phyloP scores from a whole-genome alignment of 176 grass and related monocot species.

The Cymbopogon citratus region DNA sequence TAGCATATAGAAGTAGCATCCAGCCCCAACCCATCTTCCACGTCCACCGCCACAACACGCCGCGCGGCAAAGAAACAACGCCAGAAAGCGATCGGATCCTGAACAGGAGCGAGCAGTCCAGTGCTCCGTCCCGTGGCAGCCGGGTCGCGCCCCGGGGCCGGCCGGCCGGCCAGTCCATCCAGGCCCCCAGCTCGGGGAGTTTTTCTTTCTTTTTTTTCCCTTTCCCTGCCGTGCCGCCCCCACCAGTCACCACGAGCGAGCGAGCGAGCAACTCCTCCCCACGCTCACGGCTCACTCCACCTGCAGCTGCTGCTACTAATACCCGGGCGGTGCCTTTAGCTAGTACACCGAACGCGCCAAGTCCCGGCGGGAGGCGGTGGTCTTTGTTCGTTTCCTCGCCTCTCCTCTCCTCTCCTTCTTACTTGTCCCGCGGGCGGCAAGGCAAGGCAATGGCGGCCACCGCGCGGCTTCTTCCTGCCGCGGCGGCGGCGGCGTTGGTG shows the following conservation, averaged over 20 bases:
- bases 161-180: neutral
- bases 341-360: slow-evolving; percentile 25
- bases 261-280: neutral
- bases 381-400: neutral
- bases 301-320: neutral
- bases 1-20: neutral
- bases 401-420: neutral
- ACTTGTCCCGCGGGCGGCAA: neutral
- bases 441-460: slow-evolving; percentile 21
- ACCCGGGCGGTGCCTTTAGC: neutral
- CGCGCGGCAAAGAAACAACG: neutral
- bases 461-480: neutral
- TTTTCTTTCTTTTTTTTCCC: neutral
- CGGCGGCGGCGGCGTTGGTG: neutral
- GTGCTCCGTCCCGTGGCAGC: neutral
- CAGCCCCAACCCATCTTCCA: neutral
- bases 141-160: neutral
- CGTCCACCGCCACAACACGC: neutral
- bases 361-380: neutral
- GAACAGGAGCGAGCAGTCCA: neutral
- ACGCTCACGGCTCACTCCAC: slow-evolving; percentile 19
- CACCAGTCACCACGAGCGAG: neutral
- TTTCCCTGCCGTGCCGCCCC: neutral
- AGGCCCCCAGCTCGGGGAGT: neutral
- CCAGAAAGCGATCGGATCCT: slow-evolving; percentile 13